Conservation (phyloP, 2,329 filamentous ascomycete species). For the Fusarium sambucinum region DNA sequence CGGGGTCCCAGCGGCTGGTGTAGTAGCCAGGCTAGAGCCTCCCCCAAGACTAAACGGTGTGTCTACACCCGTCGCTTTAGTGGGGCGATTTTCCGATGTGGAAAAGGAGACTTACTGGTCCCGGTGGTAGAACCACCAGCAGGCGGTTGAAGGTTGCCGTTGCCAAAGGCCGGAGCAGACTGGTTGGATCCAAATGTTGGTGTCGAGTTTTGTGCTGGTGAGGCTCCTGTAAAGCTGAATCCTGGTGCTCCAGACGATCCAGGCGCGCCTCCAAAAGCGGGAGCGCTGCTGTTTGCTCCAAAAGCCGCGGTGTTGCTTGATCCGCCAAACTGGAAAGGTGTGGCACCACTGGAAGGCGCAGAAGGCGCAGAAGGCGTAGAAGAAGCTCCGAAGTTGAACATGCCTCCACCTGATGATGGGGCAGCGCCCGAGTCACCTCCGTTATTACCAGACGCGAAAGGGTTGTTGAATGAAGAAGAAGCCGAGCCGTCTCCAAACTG, state of each 20-base stretch:
- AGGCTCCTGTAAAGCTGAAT: constrained; percentile 57
- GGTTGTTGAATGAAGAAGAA: constrained; percentile 55
- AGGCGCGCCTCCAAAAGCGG: constrained; percentile 51
- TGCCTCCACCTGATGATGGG: constrained; percentile 45
- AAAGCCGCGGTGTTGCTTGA: constrained; percentile 46
- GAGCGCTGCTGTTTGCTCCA: constrained; percentile 44
- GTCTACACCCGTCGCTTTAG: constrained; percentile 64
- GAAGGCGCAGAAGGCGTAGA: constrained; percentile 47
- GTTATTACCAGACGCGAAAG: constrained; percentile 52
- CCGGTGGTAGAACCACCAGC: constrained; percentile 60
- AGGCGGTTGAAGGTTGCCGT: constrained; percentile 57
- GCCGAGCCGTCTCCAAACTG: constrained; percentile 50
- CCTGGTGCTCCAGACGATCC: constrained; percentile 49
- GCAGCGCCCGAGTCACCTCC: constrained; percentile 43
- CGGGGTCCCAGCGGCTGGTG: constrained; percentile 69
- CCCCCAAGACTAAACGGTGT: constrained; percentile 68
- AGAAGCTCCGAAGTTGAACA: constrained; percentile 56
- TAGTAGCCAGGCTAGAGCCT: constrained; percentile 71
- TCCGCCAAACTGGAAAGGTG: constrained; percentile 56
- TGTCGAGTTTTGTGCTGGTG: constrained; percentile 48
- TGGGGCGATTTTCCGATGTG: constrained; percentile 58
- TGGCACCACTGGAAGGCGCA: constrained; percentile 46
- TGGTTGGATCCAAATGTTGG: constrained; percentile 53
- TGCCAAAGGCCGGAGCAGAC: constrained; percentile 53
- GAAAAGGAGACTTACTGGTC: constrained; percentile 61